A percentile compares a stretch with the other conserved stretches of the same genome.
Evolutionary conservation across 2,329 filamentous ascomycete species (phyloP).

Genomic region (Aspergillus pseudoglaucus): DNA sequence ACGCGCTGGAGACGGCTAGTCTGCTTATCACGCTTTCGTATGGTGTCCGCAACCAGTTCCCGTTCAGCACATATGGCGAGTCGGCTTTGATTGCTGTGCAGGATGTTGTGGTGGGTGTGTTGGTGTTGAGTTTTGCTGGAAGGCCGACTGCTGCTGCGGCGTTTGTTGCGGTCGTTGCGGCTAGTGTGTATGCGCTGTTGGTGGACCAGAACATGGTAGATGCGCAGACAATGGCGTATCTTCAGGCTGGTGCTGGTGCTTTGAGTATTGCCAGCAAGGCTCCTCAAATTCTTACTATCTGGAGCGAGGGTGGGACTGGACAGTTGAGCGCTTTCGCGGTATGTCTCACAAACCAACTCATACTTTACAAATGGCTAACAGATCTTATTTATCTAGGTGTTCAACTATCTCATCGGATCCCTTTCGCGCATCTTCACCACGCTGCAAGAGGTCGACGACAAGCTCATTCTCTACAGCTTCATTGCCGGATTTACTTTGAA

Average conservation of each 20-base stretch:
- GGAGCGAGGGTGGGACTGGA: constrained; percentile 77
- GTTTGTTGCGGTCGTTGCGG: constrained; percentile 71
- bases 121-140: constrained; percentile 79
- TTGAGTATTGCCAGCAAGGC: constrained; percentile 85
- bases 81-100: constrained; percentile 85
- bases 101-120: constrained; percentile 79
- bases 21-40: constrained; percentile 90
- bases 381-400: constrained; percentile 57
- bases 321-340: constrained; percentile 96
- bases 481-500: constrained; percentile 88
- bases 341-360: constrained; percentile 35
- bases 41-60: constrained; percentile 83
- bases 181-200: constrained; percentile 64
- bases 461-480: constrained; percentile 92
- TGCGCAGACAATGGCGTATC: constrained; percentile 59
- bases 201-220: constrained; percentile 56
- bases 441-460: constrained; percentile 93
- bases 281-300: constrained; percentile 86
- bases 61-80: constrained; percentile 96
- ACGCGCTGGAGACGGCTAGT: constrained; percentile 81
- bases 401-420: constrained; percentile 93
- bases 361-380: constrained; percentile 1
- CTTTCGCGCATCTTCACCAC: constrained; percentile 96
- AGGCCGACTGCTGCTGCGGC: constrained; percentile 61
- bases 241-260: constrained; percentile 78